Conservation (phyloP, 192 early-diverging fungal genomes). For the Entomortierella beljakovae region DNA sequence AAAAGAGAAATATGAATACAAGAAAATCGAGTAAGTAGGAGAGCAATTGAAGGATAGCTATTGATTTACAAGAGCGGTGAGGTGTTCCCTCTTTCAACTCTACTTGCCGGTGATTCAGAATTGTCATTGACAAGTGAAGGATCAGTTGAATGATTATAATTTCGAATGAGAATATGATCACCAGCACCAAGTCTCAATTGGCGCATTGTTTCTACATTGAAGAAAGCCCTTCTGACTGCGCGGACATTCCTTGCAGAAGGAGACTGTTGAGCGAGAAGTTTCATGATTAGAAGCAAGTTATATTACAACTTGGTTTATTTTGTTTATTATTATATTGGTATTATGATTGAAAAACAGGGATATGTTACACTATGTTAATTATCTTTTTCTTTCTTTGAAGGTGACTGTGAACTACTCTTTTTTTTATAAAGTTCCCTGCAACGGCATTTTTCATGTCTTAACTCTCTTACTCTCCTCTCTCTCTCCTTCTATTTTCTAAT, state of each 20-base stretch:
- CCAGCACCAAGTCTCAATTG: slow-evolving; percentile 40
- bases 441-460: not conserved
- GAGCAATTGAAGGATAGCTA: too few relatives aligned
- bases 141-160: not conserved
- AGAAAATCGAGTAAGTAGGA: too few relatives aligned
- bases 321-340: too few relatives aligned
- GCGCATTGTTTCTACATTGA: slow-evolving; percentile 56
- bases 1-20: too few relatives aligned
- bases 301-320: too few relatives aligned
- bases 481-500: not conserved
- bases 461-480: not conserved
- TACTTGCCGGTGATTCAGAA: slow-evolving; percentile 2
- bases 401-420: too few relatives aligned
- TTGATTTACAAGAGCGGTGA: too few relatives aligned
- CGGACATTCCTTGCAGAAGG: slow-evolving; percentile 49
- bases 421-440: too few relatives aligned
- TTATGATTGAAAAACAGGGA: too few relatives aligned
- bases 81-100: too few relatives aligned
- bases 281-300: slow-evolving; percentile 9
- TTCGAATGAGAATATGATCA: slow-evolving; percentile 46
- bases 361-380: too few relatives aligned
- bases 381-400: too few relatives aligned
- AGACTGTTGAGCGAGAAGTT: slow-evolving; percentile 51
- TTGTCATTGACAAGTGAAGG: not conserved
- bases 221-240: slow-evolving; percentile 49